Evolutionary conservation across 2,329 filamentous ascomycete species (phyloP).

Genomic region (Ophidiomyces ophidiicola): DNA sequence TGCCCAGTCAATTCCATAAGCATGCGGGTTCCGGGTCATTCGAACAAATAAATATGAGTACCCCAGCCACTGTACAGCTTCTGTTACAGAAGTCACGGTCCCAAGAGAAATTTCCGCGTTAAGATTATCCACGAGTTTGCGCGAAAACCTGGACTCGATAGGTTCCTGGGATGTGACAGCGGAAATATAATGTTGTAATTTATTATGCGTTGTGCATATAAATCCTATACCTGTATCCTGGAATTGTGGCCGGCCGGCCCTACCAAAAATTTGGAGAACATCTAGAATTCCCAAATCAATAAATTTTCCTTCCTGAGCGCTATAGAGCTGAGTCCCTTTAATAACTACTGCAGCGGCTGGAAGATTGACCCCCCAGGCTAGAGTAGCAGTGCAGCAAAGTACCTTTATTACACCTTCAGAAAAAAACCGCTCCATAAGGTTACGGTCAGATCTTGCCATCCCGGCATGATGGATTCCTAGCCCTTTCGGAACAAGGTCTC

Average conservation of each 20-base stretch:
- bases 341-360: constrained; percentile 94
- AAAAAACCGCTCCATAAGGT: constrained; percentile 90
- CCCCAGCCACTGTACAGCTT: constrained; percentile 93
- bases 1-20: constrained; percentile 89
- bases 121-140: constrained; percentile 87
- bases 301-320: constrained; percentile 90
- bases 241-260: constrained; percentile 93
- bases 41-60: constrained; percentile 96
- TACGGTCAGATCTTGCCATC: constrained; percentile 87
- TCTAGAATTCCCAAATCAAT: constrained; percentile 93
- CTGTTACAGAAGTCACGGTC: constrained; percentile 85
- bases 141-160: constrained; percentile 92
- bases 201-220: constrained; percentile 94
- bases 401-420: constrained; percentile 87
- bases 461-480: constrained; percentile 94
- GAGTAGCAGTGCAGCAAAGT: constrained; percentile 91
- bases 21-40: constrained; percentile 82
- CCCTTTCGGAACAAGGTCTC: constrained; percentile 80
- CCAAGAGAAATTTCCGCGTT: constrained; percentile 91
- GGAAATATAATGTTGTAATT: constrained; percentile 76
- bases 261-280: constrained; percentile 94
- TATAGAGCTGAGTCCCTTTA: constrained; percentile 96
- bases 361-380: constrained; percentile 98
- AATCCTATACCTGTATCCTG: constrained; percentile 96
- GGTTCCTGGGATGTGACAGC: constrained; percentile 93